Conservation (phyloP, 2,329 filamentous ascomycete genomes). For the Aspergillus calidoustus region DNA sequence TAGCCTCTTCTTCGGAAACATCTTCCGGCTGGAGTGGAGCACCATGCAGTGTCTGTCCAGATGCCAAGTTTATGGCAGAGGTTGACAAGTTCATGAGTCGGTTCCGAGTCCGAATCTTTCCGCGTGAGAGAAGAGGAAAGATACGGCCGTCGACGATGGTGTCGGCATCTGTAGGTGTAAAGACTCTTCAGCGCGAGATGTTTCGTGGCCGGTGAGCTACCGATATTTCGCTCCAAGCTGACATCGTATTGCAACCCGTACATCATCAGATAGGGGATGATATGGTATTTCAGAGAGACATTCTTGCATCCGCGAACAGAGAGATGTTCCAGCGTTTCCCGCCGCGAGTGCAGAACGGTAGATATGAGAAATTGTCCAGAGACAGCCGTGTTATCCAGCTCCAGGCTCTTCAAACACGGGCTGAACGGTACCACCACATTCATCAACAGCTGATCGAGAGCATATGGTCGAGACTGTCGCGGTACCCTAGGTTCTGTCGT, state of each 20-base stretch:
- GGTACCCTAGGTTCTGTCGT: conserved; percentile 38
- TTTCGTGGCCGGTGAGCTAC: conserved; percentile 37
- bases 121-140: conserved; percentile 59
- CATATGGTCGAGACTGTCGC: conserved; percentile 61
- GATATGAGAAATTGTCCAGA: conserved; percentile 61
- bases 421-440: conserved; percentile 61
- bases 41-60: conserved; percentile 67
- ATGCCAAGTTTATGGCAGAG: conserved; percentile 63
- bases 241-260: conserved; percentile 50
- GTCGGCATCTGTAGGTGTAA: conserved; percentile 66
- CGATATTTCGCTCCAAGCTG: conserved; percentile 48
- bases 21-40: conserved; percentile 60
- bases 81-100: conserved; percentile 63
- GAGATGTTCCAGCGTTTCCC: conserved; percentile 61
- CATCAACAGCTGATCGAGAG: conserved; percentile 62
- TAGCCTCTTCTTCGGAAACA: conserved; percentile 63
- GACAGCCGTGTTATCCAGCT: conserved; percentile 65
- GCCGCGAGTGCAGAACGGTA: conserved; percentile 58
- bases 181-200: conserved; percentile 61
- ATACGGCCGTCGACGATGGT: conserved; percentile 64
- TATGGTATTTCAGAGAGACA: conserved; percentile 67
- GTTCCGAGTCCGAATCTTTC: conserved; percentile 64
- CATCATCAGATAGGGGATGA: conserved; percentile 62
- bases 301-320: conserved; percentile 68
- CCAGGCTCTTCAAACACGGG: conserved; percentile 59